phyloP scores from a whole-genome alignment of 2,329 filamentous ascomycete genomes.

The Calonectria honghensis region DNA sequence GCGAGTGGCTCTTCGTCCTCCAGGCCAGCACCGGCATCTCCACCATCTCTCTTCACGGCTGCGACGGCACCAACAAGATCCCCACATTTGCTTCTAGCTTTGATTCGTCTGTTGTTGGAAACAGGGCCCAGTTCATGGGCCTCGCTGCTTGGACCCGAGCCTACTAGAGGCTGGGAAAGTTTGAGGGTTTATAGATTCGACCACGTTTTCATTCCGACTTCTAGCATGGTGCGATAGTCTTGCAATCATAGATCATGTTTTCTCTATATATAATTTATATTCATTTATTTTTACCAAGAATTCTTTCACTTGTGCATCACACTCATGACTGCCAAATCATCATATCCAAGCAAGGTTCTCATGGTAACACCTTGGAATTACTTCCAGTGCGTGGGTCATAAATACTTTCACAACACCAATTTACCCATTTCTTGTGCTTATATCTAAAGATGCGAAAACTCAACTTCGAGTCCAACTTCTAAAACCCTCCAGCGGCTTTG shows the following conservation, averaged over 20 bases:
- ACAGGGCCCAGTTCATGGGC: constrained; percentile 9
- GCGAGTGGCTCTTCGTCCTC: constrained; percentile 14
- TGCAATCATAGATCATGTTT: not conserved
- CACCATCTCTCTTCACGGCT: constrained; percentile 3
- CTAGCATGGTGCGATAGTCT: not conserved
- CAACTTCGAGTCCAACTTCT: not conserved
- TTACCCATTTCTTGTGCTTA: not conserved
- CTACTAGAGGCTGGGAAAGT: not conserved
- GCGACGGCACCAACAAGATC: not conserved
- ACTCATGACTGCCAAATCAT: not conserved
- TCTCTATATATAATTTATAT: not conserved
- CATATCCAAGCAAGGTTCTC: not conserved
- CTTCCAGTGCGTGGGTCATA: not conserved
- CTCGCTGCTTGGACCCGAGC: constrained; percentile 4
- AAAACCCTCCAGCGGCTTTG: not conserved
- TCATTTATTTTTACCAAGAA: not conserved
- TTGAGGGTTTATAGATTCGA: too few relatives aligned
- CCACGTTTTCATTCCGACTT: not conserved
- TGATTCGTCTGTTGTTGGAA: constrained; percentile 1
- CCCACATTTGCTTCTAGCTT: not conserved
- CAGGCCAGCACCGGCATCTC: not conserved
- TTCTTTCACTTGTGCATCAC: not conserved
- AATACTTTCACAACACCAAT: not conserved
- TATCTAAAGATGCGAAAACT: not conserved
- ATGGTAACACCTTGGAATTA: not conserved